Evolutionary conservation across 176 grass and related monocot genomes (phyloP), one percentile per base, ranked within the genome.

Genomic region (Elymus sibiricus): DNA sequence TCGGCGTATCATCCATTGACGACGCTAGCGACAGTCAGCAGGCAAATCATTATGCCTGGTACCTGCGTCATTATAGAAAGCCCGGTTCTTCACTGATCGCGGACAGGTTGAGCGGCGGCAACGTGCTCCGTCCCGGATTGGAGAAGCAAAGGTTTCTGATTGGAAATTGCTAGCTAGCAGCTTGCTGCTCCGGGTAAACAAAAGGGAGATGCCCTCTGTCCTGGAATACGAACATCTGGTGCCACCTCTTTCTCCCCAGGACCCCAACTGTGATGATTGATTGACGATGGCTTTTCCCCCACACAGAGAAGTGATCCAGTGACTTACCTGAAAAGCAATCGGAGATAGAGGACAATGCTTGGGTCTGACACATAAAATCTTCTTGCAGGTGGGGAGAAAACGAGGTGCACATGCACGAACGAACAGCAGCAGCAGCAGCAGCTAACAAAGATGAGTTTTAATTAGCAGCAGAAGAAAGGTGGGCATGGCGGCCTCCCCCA

Each of bases 321-420:
- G 89, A 87, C 68, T 91, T 91, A 87, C 89, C 81, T 84, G 89
- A 91, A 91, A 91, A 87, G 85, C 81, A 69, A 84, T n/a, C 76
- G 66, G 69, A 84, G 34, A 77, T 68, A 86, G 78, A 64, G 89
- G 85, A 76, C 76, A 39, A 62, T 62, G 76, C 76, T 81, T 84
- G 29, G 49, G 60, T 63, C 89, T 91, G 89, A 91, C 89, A 84
- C 85, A 91, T 61, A 84, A 91, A 87, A 91, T 87, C 85, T 91
- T 87, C 89, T 91, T 87, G 81, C 81, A 84, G 85, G 85, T 84
- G 81, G 17, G 31, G 49, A 76, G 81, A 80, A 84, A 87, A 80
- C 83, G 89, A 87, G 85, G 85, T 70, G 89, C 89, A 91, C 89
- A 91, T 81, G 89, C 89, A 84, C 61, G 62, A 37, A 75, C 38